A percentile compares a stretch with the other conserved stretches of the same genome.
Evolutionary conservation across 495 filamentous ascomycete genomes (phyloP).

Genomic region (Aspergillus mulundensis): DNA sequence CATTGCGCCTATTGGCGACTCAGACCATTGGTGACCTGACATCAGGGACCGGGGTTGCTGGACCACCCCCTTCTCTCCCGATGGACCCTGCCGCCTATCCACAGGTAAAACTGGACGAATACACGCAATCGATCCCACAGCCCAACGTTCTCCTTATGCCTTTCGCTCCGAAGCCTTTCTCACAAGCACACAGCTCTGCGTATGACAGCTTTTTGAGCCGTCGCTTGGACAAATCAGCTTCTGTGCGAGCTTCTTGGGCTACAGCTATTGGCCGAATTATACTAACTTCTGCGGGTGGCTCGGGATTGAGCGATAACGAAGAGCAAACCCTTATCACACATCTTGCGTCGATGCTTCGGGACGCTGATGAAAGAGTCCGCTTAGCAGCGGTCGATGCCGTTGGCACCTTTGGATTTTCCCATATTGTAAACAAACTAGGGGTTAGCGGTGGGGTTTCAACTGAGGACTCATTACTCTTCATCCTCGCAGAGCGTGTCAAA

Average conservation of each 20-base stretch:
- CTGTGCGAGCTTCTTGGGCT: slow-evolving; percentile 81
- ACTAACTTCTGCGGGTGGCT: slow-evolving; percentile 77
- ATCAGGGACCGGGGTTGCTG: slow-evolving; percentile 84
- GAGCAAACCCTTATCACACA: slow-evolving; percentile 67
- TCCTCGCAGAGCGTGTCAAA: slow-evolving; percentile 81
- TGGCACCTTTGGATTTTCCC: slow-evolving; percentile 67
- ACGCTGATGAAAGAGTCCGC: slow-evolving; percentile 86
- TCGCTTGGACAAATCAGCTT: slow-evolving; percentile 74
- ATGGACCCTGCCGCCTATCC: slow-evolving; percentile 82
- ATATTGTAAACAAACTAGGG: slow-evolving; percentile 77
- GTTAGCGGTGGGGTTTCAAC: slow-evolving; percentile 66
- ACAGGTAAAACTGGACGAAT: slow-evolving; percentile 61
- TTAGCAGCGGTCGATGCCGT: slow-evolving; percentile 81
- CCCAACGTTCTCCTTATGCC: slow-evolving; percentile 72
- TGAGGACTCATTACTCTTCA: slow-evolving; percentile 66
- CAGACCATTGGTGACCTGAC: slow-evolving; percentile 94
- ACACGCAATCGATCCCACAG: slow-evolving; percentile 43
- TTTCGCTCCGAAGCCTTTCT: slow-evolving; percentile 76
- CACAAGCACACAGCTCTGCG: slow-evolving; percentile 67
- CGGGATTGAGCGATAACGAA: slow-evolving; percentile 73
- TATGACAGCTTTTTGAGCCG: slow-evolving; percentile 81
- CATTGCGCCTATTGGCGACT: slow-evolving; percentile 79
- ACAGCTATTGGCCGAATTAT: slow-evolving; percentile 79
- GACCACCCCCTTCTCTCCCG: slow-evolving; percentile 64
- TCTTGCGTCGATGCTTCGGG: slow-evolving; percentile 74